Evolutionary conservation across 2,329 filamentous ascomycete genomes (phyloP), one percentile per base, ranked within the genome.

Genomic region (Scolecobasidium constrictum): DNA sequence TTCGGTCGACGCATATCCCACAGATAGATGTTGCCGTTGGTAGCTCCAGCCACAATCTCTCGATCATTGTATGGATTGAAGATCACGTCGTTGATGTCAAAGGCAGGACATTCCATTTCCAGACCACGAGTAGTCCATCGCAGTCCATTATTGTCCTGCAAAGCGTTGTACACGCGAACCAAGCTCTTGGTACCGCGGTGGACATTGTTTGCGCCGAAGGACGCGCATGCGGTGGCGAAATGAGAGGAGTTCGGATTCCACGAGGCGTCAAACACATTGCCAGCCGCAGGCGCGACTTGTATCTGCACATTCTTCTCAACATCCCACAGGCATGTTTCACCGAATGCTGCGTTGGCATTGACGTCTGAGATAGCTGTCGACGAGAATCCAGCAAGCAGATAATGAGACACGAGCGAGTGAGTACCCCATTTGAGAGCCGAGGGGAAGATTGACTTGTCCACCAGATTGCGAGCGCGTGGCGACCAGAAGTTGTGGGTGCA

Each of bases 1-100:
- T 66, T 57, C 1, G 63, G 61, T 12, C 58, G 58, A 1, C 77
- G 71, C 20, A 63, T 54, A 52, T 81, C 77, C 75, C 75, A 81
- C 4, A 80, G 61, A 53, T 78, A 79, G 0, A 72, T 71, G 21
- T 62, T 62, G 2, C 75, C 73, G 53, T 78, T 67, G 0, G 77
- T 80, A 47, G 75, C 78, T 9, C 75, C 74, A 11, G 72, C 74
- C 5, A 73, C 71, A 11, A 79, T 59, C 43, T 77, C 62, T 28
- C 68, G 64, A 2, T 69, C 59, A 41, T 71, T 63, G 42, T 66
- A 54, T 0, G 67, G 67, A 44, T 67, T 72, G 49, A 71, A 73
- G 0, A 70, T 60, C 1, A 79, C 61, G 45, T 78, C 74, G 44
- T 79, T 80, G 49, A 80, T 77, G 53, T 81, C 77, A 5, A 68